These are phyloP conservation scores for Biscogniauxia marginata DNA, from an alignment of 2,329 filamentous ascomycete genomes.

Conservation along the genomic window DNA sequence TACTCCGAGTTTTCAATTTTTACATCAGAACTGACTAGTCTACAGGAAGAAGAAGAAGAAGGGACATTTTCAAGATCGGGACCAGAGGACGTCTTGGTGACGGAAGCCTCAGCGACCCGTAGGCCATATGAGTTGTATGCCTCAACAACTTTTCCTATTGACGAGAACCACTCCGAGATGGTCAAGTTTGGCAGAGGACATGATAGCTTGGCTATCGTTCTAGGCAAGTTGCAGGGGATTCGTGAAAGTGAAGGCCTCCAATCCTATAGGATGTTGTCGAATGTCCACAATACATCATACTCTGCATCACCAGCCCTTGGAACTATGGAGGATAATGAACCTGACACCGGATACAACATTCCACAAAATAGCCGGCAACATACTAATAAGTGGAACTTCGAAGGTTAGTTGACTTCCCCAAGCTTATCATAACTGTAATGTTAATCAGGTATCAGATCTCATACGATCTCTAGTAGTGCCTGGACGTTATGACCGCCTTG, in stretches of 20 bases:
- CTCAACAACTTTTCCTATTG: slow-evolving; percentile 15
- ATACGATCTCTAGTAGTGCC: slow-evolving; percentile 3
- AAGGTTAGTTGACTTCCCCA: background rate
- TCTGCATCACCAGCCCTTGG: background rate
- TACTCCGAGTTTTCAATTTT: background rate
- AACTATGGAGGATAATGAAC: background rate
- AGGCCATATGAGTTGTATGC: slow-evolving; percentile 6
- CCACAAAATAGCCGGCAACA: background rate
- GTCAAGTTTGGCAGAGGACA: slow-evolving; percentile 20
- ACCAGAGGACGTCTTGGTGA: slow-evolving; percentile 18
- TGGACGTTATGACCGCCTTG: slow-evolving; percentile 3
- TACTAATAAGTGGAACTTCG: background rate
- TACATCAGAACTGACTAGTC: background rate
- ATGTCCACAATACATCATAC: background rate
- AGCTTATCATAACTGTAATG: background rate
- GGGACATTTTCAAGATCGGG: slow-evolving; percentile 14
- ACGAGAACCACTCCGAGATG: slow-evolving; percentile 24
- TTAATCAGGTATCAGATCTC: slow-evolving; percentile 8
- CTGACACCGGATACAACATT: background rate
- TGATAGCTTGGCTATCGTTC: slow-evolving; percentile 4
- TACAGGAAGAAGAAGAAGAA: slow-evolving; percentile 5
- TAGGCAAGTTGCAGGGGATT: slow-evolving; percentile 1
- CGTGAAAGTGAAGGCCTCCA: background rate
- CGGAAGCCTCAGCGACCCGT: slow-evolving; percentile 21
- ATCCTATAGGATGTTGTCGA: background rate